Percentiles rank a stretch among this genome's conserved stretches.
These are phyloP conservation scores for Rhodotorula sphaerocarpa DNA, from an alignment of 768 basidiomycete genomes.

Conservation along the genomic window DNA sequence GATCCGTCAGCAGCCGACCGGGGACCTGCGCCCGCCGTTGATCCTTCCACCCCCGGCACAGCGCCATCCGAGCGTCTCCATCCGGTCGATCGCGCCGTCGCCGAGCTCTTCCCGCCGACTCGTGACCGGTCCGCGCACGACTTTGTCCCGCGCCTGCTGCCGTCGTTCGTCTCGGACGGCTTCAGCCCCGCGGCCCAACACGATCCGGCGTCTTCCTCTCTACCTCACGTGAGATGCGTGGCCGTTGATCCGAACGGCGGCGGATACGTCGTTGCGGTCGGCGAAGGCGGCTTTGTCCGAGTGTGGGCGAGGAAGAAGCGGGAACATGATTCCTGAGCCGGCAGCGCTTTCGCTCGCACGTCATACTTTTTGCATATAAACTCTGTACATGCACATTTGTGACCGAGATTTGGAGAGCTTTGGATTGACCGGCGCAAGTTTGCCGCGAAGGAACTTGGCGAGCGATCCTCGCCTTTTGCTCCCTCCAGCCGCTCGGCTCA, in stretches of 20 bases:
- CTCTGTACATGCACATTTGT: too few relatives aligned
- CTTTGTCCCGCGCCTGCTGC: constrained; percentile 7
- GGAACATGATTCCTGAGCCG: too few relatives aligned
- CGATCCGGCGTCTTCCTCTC: not conserved
- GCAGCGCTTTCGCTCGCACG: too few relatives aligned
- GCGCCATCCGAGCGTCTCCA: too few relatives aligned
- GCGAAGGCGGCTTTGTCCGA: not conserved
- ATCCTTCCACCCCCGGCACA: not conserved
- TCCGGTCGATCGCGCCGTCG: not conserved
- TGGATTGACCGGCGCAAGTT: too few relatives aligned
- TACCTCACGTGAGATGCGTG: not conserved
- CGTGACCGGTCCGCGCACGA: constrained; percentile 10
- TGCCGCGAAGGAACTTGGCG: too few relatives aligned
- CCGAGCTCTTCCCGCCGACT: constrained; percentile 5
- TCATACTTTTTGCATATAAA: too few relatives aligned
- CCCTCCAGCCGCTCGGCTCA: not conserved
- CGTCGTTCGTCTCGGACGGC: not conserved
- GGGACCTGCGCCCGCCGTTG: too few relatives aligned
- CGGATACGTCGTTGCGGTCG: constrained; percentile 4
- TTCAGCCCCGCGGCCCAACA: too few relatives aligned
- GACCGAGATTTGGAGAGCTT: not conserved
- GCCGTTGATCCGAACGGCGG: not conserved
- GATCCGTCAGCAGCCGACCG: too few relatives aligned
- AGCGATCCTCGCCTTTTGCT: not conserved
- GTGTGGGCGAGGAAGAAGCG: not conserved